Evolutionary conservation across 495 filamentous ascomycete genomes (phyloP).

Genomic region (Letharia lupina): DNA sequence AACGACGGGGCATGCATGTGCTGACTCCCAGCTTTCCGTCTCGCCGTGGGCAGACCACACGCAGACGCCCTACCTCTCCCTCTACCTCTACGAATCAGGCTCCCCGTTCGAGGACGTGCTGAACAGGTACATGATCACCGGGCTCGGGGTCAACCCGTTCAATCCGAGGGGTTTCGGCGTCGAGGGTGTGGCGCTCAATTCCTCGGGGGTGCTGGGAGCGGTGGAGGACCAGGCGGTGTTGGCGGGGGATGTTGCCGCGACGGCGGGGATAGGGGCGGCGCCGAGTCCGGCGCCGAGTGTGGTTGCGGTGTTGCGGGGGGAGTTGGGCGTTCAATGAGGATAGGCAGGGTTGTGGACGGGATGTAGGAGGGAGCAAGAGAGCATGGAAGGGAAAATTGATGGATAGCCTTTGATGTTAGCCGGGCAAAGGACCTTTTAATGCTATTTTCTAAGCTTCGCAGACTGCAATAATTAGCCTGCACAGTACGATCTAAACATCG

Average conservation of each 20-base stretch:
- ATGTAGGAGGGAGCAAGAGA: not conserved
- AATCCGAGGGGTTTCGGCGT: not conserved
- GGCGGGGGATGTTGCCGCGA: not conserved
- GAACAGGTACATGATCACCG: constrained; percentile 6
- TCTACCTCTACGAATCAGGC: constrained; percentile 3
- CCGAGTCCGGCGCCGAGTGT: not conserved
- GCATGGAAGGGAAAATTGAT: not conserved
- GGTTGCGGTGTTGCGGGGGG: not conserved
- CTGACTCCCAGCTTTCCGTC: too few species aligned
- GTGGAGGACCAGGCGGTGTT: not conserved
- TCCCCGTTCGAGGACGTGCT: constrained; percentile 9
- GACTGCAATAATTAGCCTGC: not conserved
- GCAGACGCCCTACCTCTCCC: not conserved
- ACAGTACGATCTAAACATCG: not conserved
- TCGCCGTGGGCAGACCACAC: not conserved
- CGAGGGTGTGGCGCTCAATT: not conserved
- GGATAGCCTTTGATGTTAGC: not conserved
- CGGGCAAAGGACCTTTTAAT: not conserved
- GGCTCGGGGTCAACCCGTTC: constrained; percentile 3
- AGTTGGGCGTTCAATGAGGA: not conserved
- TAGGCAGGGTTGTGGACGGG: not conserved
- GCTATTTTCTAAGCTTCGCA: not conserved
- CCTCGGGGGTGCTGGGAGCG: not conserved
- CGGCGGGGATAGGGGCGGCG: not conserved
- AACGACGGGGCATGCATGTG: too few species aligned